A percentile compares a stretch with the other conserved stretches of the same genome.
Conservation (phyloP, 208 protist species). For the Blastocrithidia nonstop region DNA sequence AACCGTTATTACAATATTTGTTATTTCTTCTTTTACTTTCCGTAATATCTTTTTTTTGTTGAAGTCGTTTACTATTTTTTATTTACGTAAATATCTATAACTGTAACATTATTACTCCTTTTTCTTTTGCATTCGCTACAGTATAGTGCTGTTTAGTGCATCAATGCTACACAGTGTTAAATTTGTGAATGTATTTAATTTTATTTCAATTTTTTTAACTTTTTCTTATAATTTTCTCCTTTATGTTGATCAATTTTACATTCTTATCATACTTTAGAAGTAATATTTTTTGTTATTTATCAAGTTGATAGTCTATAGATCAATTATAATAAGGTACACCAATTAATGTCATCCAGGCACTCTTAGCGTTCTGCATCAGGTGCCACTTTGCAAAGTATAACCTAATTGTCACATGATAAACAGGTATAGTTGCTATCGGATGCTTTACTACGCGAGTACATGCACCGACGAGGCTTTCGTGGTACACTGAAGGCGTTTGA, state of each 20-base stretch:
- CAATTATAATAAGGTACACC: too few relatives aligned
- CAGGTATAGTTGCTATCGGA: constrained; percentile 76
- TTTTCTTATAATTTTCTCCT: constrained; percentile 7
- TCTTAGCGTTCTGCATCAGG: too few relatives aligned
- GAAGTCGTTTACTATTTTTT: not conserved
- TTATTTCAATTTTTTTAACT: constrained; percentile 3
- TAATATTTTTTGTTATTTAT: too few relatives aligned
- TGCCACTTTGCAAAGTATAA: too few relatives aligned
- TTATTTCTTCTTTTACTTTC: constrained; percentile 6
- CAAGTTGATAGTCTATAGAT: too few relatives aligned
- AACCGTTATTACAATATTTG: constrained; percentile 3
- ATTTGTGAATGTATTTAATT: constrained; percentile 3
- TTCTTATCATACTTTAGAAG: too few relatives aligned
- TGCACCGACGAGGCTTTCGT: constrained; percentile 74
- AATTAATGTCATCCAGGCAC: too few relatives aligned
- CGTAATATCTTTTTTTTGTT: constrained; percentile 3
- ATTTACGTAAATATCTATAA: constrained; percentile 4
- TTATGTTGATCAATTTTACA: too few relatives aligned
- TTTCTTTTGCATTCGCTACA: too few relatives aligned
- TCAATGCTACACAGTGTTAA: not conserved
- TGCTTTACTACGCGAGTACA: constrained; percentile 82
- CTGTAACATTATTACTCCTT: too few relatives aligned
- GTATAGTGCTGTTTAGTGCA: too few relatives aligned
- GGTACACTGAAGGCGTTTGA: constrained; percentile 77
- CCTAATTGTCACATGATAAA: constrained; percentile 56